phyloP scores from a whole-genome alignment of 768 basidiomycete species.

The Lanmaoa pseudosensibilis region DNA sequence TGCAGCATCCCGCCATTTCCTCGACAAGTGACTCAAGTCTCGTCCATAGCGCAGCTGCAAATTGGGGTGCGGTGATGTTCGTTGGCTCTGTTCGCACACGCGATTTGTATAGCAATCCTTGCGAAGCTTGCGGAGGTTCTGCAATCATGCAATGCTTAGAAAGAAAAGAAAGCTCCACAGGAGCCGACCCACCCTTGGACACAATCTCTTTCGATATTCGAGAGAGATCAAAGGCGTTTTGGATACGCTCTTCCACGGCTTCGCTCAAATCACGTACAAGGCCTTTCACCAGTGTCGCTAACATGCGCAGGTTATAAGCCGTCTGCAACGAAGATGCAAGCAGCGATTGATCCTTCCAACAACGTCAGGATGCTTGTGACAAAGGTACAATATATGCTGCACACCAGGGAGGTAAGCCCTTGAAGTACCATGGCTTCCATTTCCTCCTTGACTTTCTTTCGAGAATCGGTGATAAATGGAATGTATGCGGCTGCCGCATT shows the following conservation, averaged over 20 bases:
- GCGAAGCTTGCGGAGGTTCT: slow-evolving; percentile 27
- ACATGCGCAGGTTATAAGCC: slow-evolving; percentile 84
- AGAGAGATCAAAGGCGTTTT: slow-evolving; percentile 79
- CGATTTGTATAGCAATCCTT: slow-evolving; percentile 70
- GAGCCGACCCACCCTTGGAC: slow-evolving; percentile 60
- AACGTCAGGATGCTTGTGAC: not conserved
- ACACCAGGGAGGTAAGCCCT: slow-evolving; percentile 74
- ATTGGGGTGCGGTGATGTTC: slow-evolving; percentile 82
- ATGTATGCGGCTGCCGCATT: slow-evolving; percentile 68
- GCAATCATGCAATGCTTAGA: not conserved
- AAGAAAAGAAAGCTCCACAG: not conserved
- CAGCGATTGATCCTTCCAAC: slow-evolving; percentile 76
- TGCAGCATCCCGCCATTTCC: slow-evolving; percentile 89
- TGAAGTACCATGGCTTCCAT: slow-evolving; percentile 91
- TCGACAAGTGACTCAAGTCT: slow-evolving; percentile 74
- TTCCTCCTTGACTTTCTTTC: slow-evolving; percentile 68
- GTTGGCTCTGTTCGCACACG: slow-evolving; percentile 91
- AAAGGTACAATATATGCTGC: slow-evolving; percentile 25
- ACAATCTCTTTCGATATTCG: slow-evolving; percentile 84
- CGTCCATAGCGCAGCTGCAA: slow-evolving; percentile 53
- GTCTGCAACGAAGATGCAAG: slow-evolving; percentile 95
- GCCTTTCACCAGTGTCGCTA: slow-evolving; percentile 79
- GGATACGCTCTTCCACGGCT: slow-evolving; percentile 79
- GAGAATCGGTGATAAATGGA: slow-evolving; percentile 69
- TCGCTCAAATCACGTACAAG: slow-evolving; percentile 79